Evolutionary conservation across 192 early-diverging fungal species (phyloP), one percentile per base, ranked within the genome.

Genomic region (Backusella westeae): DNA sequence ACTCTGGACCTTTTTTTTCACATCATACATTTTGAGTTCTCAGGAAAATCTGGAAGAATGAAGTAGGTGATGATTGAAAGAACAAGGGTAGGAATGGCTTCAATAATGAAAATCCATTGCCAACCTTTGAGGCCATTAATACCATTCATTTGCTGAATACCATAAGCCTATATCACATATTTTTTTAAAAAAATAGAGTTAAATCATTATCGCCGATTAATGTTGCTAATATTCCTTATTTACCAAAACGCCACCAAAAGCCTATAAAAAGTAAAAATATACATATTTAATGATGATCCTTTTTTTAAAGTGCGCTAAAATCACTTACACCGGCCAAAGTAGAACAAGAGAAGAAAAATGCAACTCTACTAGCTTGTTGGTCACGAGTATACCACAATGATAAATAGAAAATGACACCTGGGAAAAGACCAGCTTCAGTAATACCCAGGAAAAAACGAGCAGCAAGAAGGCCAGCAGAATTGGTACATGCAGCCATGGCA

Each of bases 61-160:
- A 87, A 88, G 14, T 78, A 86, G 0, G 89, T 84, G 35, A 85
- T 8, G n/a, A 89, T 39, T 0, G 88, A 84, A 7, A 93, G 78
- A 0, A 86, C 10, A 21, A 93, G 79, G 0, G 90, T 91, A 1
- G 90, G 90, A 35, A 91, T 77, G 34, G 89, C 87, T 80, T 93
- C 91, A 34, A 92, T 82, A 34, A 96, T 88, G 75, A 95, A 95
- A 34, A 95, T 83, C 85, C 92, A 88, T 77, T 89, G 88, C 93
- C 93, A 94, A 7, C 89, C 92, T 29, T 82, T 74, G 2, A 91
- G 74, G 68, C 84, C 83, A 42, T 36, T 77, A 26, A 83, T 63
- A 29, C 91, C 90, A 82, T 75, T 80, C 84, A 93, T 87, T 69
- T 85, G 76, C 36, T 82, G 77, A 66, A 92, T 89, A 71, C 86